Evolutionary conservation across 129 eudicot genomes (phyloP), one percentile per base, ranked within the genome.

Genomic region (Calendula officinalis): DNA sequence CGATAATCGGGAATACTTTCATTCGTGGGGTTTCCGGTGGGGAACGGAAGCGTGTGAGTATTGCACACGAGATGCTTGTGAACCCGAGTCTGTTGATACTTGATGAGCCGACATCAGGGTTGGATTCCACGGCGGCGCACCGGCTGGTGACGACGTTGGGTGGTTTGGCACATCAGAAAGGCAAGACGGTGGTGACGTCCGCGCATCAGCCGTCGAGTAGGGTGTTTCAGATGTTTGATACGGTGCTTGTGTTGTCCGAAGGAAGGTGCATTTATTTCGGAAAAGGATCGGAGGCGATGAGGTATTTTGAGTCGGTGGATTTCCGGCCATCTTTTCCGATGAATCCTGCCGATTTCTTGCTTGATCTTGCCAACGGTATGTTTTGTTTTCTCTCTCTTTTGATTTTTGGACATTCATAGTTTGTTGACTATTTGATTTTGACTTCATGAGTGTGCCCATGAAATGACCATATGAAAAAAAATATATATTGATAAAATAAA

Each of bases 321-420:
- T 88, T 78, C 42, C 71, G 87, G 49, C 98, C 98, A 16, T 68
- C 85, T 50, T 88, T 92, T 69, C 82, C 96, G 22, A 88, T 92
- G 95, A 92, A 92, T 74, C 98, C 98, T 7, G 96, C 98, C 5
- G 98, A 92, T 75, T 92, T 92, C 56, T 60, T 88, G 77, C 96
- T 92, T 40, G 98, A 92, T 83, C 95, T 92, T 80, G 98, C 98
- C 1, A 92, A 92, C 57, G 98, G 98, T 92, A 88, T 50, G 84
- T 73, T 69, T 22, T n/a, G 1, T 37, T 4, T 9, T 27, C 11
- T 39, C 27, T 4, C 30, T 37, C 5, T 45, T 1, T 22, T 15
- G 2, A 32, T 15, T 67, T 4, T 44, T 67, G 33, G 12, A 22
- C 6, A 8, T 33, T 52, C 5, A 1, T 41, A n/a, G 15, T 41